Evolutionary conservation across 306 rosid genomes (phyloP), one percentile per base, ranked within the genome.

Genomic region (Begonia loranthoides): DNA sequence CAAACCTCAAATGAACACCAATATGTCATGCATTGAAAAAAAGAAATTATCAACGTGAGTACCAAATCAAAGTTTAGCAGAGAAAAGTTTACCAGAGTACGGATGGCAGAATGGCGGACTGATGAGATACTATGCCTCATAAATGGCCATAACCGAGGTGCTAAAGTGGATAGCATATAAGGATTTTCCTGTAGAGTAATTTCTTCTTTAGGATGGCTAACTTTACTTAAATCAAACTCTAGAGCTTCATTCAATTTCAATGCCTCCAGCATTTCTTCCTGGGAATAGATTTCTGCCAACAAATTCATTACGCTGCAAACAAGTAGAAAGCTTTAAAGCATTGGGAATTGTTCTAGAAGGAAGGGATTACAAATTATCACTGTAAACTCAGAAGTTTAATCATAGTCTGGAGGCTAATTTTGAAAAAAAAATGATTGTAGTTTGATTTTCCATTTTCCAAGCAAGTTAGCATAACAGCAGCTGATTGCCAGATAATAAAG

Each of bases 231-330:
- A 63, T 66, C 72, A 54, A 55, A 51, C 58, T 67, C 80, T 59
- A 62, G 75, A 15, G 49, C 56, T 56, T 76, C 95, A 52, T 56
- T 71, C 58, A 59, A 69, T 39, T 71, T 70, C 61, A 64, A 57
- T 40, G 67, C 82, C 71, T 61, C 77, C 60, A 76, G 74, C 84
- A 85, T 85, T 70, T 85, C 95, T 61, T 78, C 81, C 66, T 85
- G 95, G 69, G 97, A 85, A 72, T 90, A 90, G 45, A 90, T 85
- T 80, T 90, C 97, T 15, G 97, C 90, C 75, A 90, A 77, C 55
- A 90, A 79, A 82, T 90, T 85, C 95, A 90, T 90, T 59, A 90
- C 97, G 70, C 97, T 90, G 92, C 83, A 82, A 73, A 71, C 59
- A 69, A 49, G 72, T 50, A 28, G 56, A 60, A 56, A 62, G 60